Evolutionary conservation across 2,329 filamentous ascomycete genomes (phyloP).

Genomic region (Colletotrichum phormii): DNA sequence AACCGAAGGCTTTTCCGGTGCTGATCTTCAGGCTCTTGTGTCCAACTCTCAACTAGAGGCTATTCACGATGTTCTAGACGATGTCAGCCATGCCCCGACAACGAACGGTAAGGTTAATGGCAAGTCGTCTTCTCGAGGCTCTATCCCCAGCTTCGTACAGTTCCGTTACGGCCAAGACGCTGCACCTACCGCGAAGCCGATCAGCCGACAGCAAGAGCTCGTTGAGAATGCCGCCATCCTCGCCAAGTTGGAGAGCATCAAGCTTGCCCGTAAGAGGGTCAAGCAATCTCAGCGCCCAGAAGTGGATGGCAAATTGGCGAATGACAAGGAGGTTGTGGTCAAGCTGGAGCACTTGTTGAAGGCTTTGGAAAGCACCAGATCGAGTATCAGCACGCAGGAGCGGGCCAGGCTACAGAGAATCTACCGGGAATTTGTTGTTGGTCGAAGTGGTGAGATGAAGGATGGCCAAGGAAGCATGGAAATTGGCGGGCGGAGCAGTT

Average conservation of each 20-base stretch:
- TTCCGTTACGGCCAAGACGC: slow-evolving; percentile 82
- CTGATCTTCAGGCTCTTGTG: slow-evolving; percentile 92
- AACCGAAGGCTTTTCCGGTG: slow-evolving; percentile 93
- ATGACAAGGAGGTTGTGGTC: slow-evolving; percentile 80
- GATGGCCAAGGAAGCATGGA: slow-evolving; percentile 93
- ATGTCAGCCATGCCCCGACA: slow-evolving; percentile 51
- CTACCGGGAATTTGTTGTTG: slow-evolving; percentile 92
- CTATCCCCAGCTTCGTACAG: slow-evolving; percentile 75
- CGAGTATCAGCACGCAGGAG: slow-evolving; percentile 86
- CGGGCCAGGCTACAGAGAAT: slow-evolving; percentile 79
- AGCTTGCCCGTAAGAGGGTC: slow-evolving; percentile 69
- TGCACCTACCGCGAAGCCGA: slow-evolving; percentile 51
- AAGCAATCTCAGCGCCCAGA: slow-evolving; percentile 47
- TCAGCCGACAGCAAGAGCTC: slow-evolving; percentile 66
- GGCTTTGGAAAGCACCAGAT: slow-evolving; percentile 80
- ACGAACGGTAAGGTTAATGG: slow-evolving; percentile 50
- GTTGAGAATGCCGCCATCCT: slow-evolving; percentile 83
- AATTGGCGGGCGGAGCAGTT: slow-evolving; percentile 89
- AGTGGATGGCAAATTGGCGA: slow-evolving; percentile 45
- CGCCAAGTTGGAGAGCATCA: slow-evolving; percentile 85
- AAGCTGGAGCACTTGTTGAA: slow-evolving; percentile 85
- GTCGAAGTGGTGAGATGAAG: slow-evolving; percentile 93
- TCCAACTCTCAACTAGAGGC: slow-evolving; percentile 98
- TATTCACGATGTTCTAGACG: slow-evolving; percentile 89
- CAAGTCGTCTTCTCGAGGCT: slow-evolving; percentile 39